A percentile compares a stretch with the other conserved stretches of the same genome.
phyloP scores from a whole-genome alignment of 805 yeast species.

The Metschnikowia kofuensis region DNA sequence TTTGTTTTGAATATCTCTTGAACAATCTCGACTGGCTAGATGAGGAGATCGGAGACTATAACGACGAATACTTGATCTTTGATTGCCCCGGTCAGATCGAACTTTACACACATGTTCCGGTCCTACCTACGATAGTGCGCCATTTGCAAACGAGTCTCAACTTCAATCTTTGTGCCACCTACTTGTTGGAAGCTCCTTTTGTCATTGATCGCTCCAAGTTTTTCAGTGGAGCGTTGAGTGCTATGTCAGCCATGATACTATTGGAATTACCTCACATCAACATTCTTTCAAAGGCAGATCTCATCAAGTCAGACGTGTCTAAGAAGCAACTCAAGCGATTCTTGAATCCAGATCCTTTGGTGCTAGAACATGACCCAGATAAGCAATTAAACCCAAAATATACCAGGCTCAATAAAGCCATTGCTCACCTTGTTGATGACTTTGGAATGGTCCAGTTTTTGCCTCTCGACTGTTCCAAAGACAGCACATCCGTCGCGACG shows the following conservation, averaged over 20 bases:
- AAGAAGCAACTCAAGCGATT: conserved; percentile 77
- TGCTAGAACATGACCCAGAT: conserved; percentile 41
- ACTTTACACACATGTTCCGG: conserved; percentile 90
- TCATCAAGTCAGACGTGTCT: conserved; percentile 75
- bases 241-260: conserved; percentile 97
- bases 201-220: conserved; percentile 87
- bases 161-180: conserved; percentile 89
- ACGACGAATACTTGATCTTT: conserved; percentile 89
- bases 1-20: conserved; percentile 88
- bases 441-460: conserved; percentile 98
- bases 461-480: conserved; percentile 72
- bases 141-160: conserved; percentile 78
- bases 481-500: conserved; percentile 71
- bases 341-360: conserved; percentile 86
- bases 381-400: conserved; percentile 49
- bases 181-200: conserved; percentile 90
- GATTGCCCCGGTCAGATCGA: conserved; percentile 99
- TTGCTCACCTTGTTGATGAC: conserved; percentile 90
- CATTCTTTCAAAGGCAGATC: conserved; percentile 80
- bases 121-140: conserved; percentile 81
- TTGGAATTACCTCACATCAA: conserved; percentile 94
- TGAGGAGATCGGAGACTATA: conserved; percentile 93
- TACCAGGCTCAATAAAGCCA: conserved; percentile 68
- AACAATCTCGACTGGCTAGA: conserved; percentile 96
- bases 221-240: conserved; percentile 91